These are phyloP conservation scores for Diaporthe sp. DNA, from an alignment of 2,329 filamentous ascomycete species.

Conservation along the genomic window DNA sequence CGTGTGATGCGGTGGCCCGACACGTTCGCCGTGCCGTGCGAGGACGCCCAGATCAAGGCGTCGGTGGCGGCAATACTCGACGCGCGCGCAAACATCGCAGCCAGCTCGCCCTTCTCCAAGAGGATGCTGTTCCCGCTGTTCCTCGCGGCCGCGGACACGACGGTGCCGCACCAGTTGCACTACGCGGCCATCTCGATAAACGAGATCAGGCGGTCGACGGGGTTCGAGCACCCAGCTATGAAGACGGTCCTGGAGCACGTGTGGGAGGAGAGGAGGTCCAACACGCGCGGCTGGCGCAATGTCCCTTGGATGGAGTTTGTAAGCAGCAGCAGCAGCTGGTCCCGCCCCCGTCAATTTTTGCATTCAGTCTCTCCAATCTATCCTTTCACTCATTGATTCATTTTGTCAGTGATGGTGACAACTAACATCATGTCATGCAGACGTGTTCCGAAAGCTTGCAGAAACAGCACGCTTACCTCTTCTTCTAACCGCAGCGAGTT, in stretches of 20 bases:
- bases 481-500: not conserved
- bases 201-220: constrained; percentile 11
- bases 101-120: constrained; percentile 45
- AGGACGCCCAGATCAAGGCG: constrained; percentile 41
- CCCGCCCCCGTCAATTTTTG: not conserved
- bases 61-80: constrained; percentile 46
- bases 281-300: constrained; percentile 9
- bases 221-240: constrained; percentile 18
- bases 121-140: constrained; percentile 47
- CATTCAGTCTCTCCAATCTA: not conserved
- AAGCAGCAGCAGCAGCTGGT: not conserved
- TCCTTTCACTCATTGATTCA: not conserved
- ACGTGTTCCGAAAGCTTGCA: constrained; percentile 18
- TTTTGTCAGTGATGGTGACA: too few species aligned
- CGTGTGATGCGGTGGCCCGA: constrained; percentile 46
- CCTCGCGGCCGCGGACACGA: constrained; percentile 45
- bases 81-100: constrained; percentile 42
- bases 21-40: constrained; percentile 44
- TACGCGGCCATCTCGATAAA: constrained; percentile 12
- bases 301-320: constrained; percentile 16
- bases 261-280: constrained; percentile 12
- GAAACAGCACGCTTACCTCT: constrained; percentile 20
- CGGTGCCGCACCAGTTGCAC: constrained; percentile 10
- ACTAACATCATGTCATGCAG: not conserved
- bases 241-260: constrained; percentile 12